Evolutionary conservation across 106 monocot species (phyloP).

Genomic region (Xerophyta viscosa): DNA sequence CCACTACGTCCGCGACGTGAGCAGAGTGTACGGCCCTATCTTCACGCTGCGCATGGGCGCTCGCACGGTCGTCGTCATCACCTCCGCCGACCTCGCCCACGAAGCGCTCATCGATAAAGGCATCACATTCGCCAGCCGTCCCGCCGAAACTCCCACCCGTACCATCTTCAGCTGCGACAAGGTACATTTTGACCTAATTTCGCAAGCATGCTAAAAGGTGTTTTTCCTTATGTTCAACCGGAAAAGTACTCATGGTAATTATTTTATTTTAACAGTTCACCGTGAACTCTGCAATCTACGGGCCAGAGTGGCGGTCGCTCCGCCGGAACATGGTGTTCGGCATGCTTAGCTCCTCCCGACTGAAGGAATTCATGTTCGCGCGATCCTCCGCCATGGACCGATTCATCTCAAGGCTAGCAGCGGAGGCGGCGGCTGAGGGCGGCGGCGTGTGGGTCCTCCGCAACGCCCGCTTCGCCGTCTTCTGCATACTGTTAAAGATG

Average conservation of each 20-base stretch:
- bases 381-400: constrained; percentile 59
- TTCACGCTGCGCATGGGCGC: constrained; percentile 73
- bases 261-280: no score
- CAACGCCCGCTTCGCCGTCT: constrained; percentile 89
- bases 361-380: constrained; percentile 44
- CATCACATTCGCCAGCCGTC: constrained; percentile 60
- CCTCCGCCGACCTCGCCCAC: constrained; percentile 63
- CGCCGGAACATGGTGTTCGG: constrained; percentile 95
- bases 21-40: constrained; percentile 54
- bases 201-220: no score
- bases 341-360: constrained; percentile 61
- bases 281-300: constrained; percentile 83
- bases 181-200: no score
- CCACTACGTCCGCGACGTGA: constrained; percentile 62
- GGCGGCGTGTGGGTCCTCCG: constrained; percentile 68
- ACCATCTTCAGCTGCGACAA: constrained; percentile 76
- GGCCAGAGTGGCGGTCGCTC: constrained; percentile 79
- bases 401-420: constrained; percentile 46
- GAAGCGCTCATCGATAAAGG: constrained; percentile 72
- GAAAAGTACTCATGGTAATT: no score
- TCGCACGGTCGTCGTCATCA: constrained; percentile 60
- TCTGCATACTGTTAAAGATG: constrained; percentile 80
- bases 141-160: constrained; percentile 61
- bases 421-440: constrained; percentile 44
- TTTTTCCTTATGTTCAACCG: no score